Evolutionary conservation across 352 stramenopile genomes (phyloP).

Genomic region (Phytophthora tubulina): DNA sequence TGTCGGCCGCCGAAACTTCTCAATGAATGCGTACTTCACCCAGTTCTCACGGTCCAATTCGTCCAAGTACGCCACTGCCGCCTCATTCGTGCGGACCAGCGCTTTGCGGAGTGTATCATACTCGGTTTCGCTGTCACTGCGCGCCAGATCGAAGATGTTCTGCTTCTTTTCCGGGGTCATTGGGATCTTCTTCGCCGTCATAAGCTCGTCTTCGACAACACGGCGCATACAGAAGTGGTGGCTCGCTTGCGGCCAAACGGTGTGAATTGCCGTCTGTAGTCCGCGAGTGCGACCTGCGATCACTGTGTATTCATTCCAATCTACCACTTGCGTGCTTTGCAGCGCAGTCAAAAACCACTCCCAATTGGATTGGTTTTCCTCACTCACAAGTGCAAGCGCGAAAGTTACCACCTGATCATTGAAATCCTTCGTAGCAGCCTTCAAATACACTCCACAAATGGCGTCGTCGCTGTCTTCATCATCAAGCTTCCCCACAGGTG

Average conservation of each 20-base stretch:
- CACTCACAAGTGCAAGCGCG: conserved; percentile 68
- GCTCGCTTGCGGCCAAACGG: conserved; percentile 63
- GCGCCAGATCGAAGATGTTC: conserved; percentile 72
- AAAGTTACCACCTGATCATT: conserved; percentile 78
- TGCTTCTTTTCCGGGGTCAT: conserved; percentile 76
- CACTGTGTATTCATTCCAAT: conserved; percentile 78
- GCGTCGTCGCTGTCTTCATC: conserved; percentile 74
- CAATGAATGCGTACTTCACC: conserved; percentile 85
- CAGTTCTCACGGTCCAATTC: conserved; percentile 64
- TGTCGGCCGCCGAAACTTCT: conserved; percentile 69
- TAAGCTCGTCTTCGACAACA: conserved; percentile 76
- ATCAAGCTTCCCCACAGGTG: conserved; percentile 49
- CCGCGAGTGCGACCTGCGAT: conserved; percentile 66
- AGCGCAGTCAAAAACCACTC: conserved; percentile 77
- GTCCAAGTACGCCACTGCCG: conserved; percentile 64
- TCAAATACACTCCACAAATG: conserved; percentile 80
- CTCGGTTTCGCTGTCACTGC: conserved; percentile 76
- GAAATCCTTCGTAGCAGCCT: conserved; percentile 77
- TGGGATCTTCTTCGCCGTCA: conserved; percentile 64
- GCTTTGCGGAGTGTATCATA: conserved; percentile 70
- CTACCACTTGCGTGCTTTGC: conserved; percentile 47
- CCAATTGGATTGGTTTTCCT: conserved; percentile 78
- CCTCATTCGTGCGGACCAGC: conserved; percentile 62
- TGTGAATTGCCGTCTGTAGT: conserved; percentile 60
- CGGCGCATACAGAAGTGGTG: conserved; percentile 81